Evolutionary conservation across 257 asterid species (phyloP), one percentile per base, ranked within the genome.

Genomic region (Leptodermis oblonga): DNA sequence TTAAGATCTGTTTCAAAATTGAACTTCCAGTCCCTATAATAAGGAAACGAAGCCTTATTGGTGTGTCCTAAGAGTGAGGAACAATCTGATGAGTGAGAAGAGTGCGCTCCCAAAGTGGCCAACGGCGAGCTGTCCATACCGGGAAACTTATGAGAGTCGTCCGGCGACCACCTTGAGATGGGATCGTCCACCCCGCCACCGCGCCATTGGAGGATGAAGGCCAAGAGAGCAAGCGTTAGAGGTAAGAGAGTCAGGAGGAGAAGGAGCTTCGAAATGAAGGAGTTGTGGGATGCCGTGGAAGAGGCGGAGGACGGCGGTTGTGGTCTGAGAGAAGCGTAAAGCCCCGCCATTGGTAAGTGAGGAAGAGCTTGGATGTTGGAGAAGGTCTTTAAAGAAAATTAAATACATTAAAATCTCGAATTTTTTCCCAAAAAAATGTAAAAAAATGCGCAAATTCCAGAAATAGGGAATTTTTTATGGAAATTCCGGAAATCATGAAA

Each of bases 161-260:
- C 83, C 1, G 83, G 81, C 13, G 87, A 83, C 85, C 85, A 83
- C 65, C 82, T 69, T 6, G 83, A 73, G 49, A 76, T 68, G 72
- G 87, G 85, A 73, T 83, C 87, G 68, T 80, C 85, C 2, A 78
- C 75, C 67, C 82, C 87, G 0, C 87, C 87, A 33, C 85, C 87
- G 18, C 85, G 85, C 87, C 87, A 83, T 62, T 83, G 87, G 48
- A 83, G 87, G 65, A 73, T 36, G 65, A 83, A 83, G n/a, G 87
- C 87, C 61, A 83, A 83, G 25, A 80, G 31, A 17, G 87, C 85
- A 0, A 83, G 74, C 1, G 85, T 55, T 17, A 83, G 73, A 12
- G 87, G 85, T 10, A 83, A 74, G 54, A 83, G 49, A 2, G 85
- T 83, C 41, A 83, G 80, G 20, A 83, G 81, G 54, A 83, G 81